These are phyloP conservation scores for Plasmodium yoelii DNA, from an alignment of 169 alveolate genomes.

Conservation along the genomic window DNA sequence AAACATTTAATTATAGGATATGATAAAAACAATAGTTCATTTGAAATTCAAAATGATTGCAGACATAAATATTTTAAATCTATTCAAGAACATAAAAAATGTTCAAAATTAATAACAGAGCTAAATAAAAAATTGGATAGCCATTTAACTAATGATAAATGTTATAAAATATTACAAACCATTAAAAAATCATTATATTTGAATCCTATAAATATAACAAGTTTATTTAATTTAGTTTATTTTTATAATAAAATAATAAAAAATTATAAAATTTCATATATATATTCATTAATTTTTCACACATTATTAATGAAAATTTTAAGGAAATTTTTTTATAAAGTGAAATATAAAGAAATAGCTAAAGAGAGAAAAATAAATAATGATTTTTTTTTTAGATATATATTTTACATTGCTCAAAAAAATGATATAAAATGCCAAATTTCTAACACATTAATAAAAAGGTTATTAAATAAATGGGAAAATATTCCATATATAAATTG, in stretches of 20 bases:
- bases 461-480: slow-evolving; percentile 12
- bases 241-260: slow-evolving; percentile 21
- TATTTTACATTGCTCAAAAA: neutral
- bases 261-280: neutral
- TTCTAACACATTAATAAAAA: slow-evolving; percentile 4
- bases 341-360: neutral
- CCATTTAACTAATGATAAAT: neutral
- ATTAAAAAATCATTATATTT: slow-evolving; percentile 26
- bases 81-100: slow-evolving; percentile 22
- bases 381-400: neutral
- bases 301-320: slow-evolving; percentile 10
- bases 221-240: slow-evolving; percentile 40
- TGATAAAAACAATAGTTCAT: neutral
- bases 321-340: slow-evolving; percentile 4
- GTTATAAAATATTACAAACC: neutral
- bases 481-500: slow-evolving; percentile 25
- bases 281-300: slow-evolving; percentile 40
- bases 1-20: slow-evolving; percentile 20
- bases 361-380: neutral
- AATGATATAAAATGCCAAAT: neutral
- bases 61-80: slow-evolving; percentile 41
- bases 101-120: slow-evolving; percentile 10
- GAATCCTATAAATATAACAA: slow-evolving; percentile 39
- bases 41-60: neutral
- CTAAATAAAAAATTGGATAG: neutral